A percentile compares a stretch with the other conserved stretches of the same genome.
Conservation (phyloP, 495 filamentous ascomycete genomes). For the Hyaloscypha bicolor region DNA sequence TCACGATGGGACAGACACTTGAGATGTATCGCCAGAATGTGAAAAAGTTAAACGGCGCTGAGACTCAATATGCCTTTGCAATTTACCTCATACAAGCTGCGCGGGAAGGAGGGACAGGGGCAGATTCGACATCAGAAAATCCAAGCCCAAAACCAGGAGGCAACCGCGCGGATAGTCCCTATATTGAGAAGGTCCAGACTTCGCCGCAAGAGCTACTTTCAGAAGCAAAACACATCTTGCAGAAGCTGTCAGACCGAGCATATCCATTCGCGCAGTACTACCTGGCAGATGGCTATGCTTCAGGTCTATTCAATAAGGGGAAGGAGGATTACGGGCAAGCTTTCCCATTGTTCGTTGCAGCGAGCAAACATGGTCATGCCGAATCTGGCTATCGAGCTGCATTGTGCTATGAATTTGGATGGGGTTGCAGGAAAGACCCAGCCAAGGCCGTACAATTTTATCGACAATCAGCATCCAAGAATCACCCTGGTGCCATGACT, state of each 20-base stretch:
- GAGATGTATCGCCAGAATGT: constrained; percentile 97
- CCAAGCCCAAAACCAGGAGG: constrained; percentile 41
- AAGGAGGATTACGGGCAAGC: constrained; percentile 88
- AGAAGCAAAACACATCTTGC: constrained; percentile 89
- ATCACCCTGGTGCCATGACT: constrained; percentile 92
- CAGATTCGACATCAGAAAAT: constrained; percentile 42
- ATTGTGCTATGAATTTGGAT: constrained; percentile 96
- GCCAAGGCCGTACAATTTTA: constrained; percentile 93
- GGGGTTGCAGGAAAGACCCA: constrained; percentile 87
- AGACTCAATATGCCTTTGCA: constrained; percentile 92
- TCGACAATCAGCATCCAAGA: constrained; percentile 85
- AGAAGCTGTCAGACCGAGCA: constrained; percentile 79
- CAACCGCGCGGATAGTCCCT: constrained; percentile 41
- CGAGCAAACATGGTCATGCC: constrained; percentile 95
- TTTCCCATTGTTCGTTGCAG: constrained; percentile 88
- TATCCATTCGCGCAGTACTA: constrained; percentile 99
- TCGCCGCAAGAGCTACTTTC: constrained; percentile 66
- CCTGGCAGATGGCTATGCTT: constrained; percentile 90
- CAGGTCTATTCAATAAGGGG: constrained; percentile 91
- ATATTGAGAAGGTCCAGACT: constrained; percentile 36
- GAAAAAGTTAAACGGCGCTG: constrained; percentile 90
- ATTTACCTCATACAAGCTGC: constrained; percentile 89
- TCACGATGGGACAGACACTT: constrained; percentile 87
- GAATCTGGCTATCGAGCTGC: constrained; percentile 94
- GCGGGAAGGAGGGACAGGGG: constrained; percentile 59